Evolutionary conservation across 768 basidiomycete species (phyloP).

Genomic region (Terana coerulea): DNA sequence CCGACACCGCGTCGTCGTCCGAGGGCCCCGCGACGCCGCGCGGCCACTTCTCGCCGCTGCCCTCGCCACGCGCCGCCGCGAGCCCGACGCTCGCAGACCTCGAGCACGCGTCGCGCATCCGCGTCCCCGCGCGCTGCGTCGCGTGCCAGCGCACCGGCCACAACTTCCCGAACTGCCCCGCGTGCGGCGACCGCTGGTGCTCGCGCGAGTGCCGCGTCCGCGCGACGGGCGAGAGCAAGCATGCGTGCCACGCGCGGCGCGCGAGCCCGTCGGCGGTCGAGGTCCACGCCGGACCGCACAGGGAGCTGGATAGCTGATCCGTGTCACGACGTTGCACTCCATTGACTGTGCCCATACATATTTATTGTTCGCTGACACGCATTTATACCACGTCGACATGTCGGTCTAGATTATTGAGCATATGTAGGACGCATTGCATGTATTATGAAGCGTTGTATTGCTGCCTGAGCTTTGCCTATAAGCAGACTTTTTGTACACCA

Average conservation of each 20-base stretch:
- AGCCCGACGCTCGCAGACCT: conserved; percentile 23
- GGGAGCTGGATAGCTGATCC: no score
- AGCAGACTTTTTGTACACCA: no score
- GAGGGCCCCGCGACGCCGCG: conserved; percentile 26
- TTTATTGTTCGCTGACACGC: no score
- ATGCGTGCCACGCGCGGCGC: conserved; percentile 2
- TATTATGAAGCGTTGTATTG: no score
- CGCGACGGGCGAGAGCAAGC: conserved; percentile 1
- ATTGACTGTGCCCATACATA: no score
- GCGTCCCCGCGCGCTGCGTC: conserved; percentile 22
- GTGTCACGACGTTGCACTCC: no score
- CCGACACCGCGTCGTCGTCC: conserved; percentile 25
- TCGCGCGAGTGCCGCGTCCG: conserved; percentile 10
- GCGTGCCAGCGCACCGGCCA: conserved; percentile 25
- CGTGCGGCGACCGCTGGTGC: conserved; percentile 31
- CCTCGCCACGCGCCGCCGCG: conserved; percentile 9
- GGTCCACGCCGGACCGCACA: no score
- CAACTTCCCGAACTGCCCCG: conserved; percentile 30
- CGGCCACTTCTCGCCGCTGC: conserved; percentile 13
- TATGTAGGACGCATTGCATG: no score
- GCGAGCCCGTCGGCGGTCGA: no score
- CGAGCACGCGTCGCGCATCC: conserved; percentile 25
- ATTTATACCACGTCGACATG: no score
- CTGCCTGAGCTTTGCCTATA: no score
- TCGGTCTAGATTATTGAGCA: no score